Conservation (phyloP, 331 rosid species). For the Erythrophleum ivorense region DNA sequence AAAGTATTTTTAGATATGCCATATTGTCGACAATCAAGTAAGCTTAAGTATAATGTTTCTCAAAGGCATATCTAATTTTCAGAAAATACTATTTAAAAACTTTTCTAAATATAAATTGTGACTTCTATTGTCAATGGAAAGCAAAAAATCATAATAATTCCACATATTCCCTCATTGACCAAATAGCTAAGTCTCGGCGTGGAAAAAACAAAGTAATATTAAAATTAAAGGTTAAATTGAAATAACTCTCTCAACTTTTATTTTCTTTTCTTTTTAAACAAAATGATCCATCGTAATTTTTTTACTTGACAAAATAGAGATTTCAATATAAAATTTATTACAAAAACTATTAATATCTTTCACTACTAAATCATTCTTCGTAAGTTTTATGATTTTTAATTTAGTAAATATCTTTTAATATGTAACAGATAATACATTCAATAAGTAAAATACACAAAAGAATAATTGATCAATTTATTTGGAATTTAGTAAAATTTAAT, state of each 20-base stretch:
- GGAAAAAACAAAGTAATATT: background rate
- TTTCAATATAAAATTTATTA: background rate
- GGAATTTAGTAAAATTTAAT: too few relatives aligned
- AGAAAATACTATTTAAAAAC: background rate
- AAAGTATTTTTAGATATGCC: too few relatives aligned
- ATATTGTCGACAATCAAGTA: too few relatives aligned
- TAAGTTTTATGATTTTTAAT: background rate
- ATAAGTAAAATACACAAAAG: background rate
- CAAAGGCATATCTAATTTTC: background rate
- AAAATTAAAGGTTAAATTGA: background rate
- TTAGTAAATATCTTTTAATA: background rate
- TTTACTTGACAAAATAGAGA: too few relatives aligned
- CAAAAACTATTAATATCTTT: background rate
- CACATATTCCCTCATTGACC: background rate
- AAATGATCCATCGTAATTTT: background rate
- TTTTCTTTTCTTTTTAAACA: too few relatives aligned
- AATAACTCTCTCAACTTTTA: background rate
- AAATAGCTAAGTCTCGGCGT: background rate
- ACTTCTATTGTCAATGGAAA: background rate
- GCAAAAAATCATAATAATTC: background rate
- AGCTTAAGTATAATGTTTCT: background rate
- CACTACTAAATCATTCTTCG: background rate
- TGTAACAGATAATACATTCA: background rate
- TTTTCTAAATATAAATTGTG: background rate
- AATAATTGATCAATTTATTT: too few relatives aligned